Conservation (phyloP, 257 asterid species). For the Lithospermum erythrorhizon region DNA sequence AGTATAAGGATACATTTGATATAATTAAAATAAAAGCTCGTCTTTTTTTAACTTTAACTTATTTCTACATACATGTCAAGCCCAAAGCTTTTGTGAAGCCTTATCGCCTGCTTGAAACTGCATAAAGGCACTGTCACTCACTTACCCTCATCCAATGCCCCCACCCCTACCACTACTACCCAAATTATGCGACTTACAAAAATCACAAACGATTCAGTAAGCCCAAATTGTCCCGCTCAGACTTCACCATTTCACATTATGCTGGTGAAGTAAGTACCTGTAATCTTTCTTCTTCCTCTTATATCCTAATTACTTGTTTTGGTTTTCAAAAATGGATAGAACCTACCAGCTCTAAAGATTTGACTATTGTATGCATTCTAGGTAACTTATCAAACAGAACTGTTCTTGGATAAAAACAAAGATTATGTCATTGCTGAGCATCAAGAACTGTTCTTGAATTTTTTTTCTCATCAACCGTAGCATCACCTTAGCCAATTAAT, state of each 20-base stretch:
- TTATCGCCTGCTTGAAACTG: too few relatives aligned
- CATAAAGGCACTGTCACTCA: too few relatives aligned
- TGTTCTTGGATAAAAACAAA: conserved; percentile 92
- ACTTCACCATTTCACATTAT: conserved; percentile 86
- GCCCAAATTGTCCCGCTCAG: conserved; percentile 93
- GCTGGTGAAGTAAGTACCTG: conserved; percentile 88
- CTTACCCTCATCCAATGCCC: too few relatives aligned
- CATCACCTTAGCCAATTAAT: too few relatives aligned
- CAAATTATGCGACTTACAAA: conserved; percentile 82
- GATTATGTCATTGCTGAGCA: conserved; percentile 98
- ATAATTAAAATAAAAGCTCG: too few relatives aligned
- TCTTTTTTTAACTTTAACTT: too few relatives aligned
- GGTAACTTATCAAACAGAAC: conserved; percentile 97
- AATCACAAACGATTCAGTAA: conserved; percentile 84
- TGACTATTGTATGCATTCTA: conserved; percentile 17
- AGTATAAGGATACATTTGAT: too few relatives aligned
- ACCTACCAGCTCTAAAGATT: neutral
- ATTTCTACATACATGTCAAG: too few relatives aligned
- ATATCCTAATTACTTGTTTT: neutral
- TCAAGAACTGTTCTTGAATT: too few relatives aligned
- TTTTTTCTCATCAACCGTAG: too few relatives aligned
- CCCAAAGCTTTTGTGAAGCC: too few relatives aligned
- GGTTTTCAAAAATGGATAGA: neutral
- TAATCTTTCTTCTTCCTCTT: conserved; percentile 6
- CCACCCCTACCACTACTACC: too few relatives aligned